Base-by-base conservation (phyloP, 129 eudicot species). In the Tagetes erecta region DNA sequence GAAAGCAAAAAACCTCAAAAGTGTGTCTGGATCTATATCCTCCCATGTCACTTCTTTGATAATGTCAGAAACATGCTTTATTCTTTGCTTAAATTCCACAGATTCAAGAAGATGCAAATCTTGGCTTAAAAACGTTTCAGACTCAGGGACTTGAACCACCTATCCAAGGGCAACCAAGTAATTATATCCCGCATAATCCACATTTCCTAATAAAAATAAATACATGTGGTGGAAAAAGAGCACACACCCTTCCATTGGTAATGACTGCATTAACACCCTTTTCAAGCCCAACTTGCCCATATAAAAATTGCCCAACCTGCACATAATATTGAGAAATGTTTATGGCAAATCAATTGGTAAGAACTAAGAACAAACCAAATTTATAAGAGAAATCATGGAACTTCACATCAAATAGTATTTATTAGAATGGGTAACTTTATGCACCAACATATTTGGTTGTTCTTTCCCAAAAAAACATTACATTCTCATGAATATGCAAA, bases 221-320 rank as follows among this genome's bases (percentile, higher is more conserved):
- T 38, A 41, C 40, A 50, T 78, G 13, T 8, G 2, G 65, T 33
- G 39, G 55, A 47, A 10, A 58, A 30, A 56, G 51, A 74, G 1
- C 49, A 81, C 90, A 79, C 82, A 94, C 98, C 92, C 97, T 86
- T 69, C 98, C 98, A 64, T 94, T 94, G 34, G 98, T 94, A 68
- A 94, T 78, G 65, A 94, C 92, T 68, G 97, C 97, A 86, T 91
- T 94, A 49, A 50, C 60, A 67, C 88, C 90, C 60, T 36, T 68
- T 67, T 77, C 93, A 78, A 85, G 77, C 67, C 86, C 93, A 64
- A 88, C 77, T 71, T 88, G 84, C 74, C 86, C 83, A 74, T 83
- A 67, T 53, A 88, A 78, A 66, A 86, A 86, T 68, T 71, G 85
- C 44, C 88, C 83, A 70, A 82, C 97, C 98, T 94, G 93, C 88